Evolutionary conservation across 306 rosid species (phyloP), one percentile per base, ranked within the genome.

Genomic region (Dryas drummondii): DNA sequence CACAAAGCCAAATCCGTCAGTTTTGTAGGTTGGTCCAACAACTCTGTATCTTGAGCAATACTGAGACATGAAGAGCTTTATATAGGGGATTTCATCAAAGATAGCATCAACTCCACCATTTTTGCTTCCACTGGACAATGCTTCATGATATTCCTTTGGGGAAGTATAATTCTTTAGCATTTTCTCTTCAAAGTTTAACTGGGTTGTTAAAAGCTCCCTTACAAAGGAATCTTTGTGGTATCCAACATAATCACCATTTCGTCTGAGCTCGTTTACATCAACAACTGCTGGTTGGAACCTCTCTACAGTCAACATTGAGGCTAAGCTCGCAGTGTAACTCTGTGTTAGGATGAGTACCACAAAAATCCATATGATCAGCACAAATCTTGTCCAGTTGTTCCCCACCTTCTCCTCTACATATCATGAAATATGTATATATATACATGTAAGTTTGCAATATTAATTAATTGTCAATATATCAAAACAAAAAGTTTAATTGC

Each of bases 291-390:
- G 89, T 4, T 32, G 59, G 9, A 86, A 66, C 44, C 56, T 70
- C 49, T 86, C 77, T 12, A 76, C 85, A 0, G 87, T 86, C 57
- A 80, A 52, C 42, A 65, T 44, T 17, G 87, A 54, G 3, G 89
- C 52, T 51, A 82, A 80, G 26, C 72, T 82, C 2, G 83, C 83
- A 7, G 89, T 66, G 74, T 86, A 82, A 61, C 87, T 78, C 10
- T 82, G 85, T 32, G 37, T 32, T 32, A 32, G 37, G 37, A 32
- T 32, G 37, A 32, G 37, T 32, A 32, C 37, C 37, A 63, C 79
- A 32, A 86, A 80, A 32, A 78, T 2, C 87, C 89, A 86, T 14
- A 80, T 14, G 51, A 83, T 72, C 37, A 83, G 32, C 66, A 80
- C 74, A 76, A 73, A 50, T 66, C 80, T 77, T 7, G 82, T 44